phyloP scores from a whole-genome alignment of 2,329 filamentous ascomycete genomes.

The Clonostachys chloroleuca region DNA sequence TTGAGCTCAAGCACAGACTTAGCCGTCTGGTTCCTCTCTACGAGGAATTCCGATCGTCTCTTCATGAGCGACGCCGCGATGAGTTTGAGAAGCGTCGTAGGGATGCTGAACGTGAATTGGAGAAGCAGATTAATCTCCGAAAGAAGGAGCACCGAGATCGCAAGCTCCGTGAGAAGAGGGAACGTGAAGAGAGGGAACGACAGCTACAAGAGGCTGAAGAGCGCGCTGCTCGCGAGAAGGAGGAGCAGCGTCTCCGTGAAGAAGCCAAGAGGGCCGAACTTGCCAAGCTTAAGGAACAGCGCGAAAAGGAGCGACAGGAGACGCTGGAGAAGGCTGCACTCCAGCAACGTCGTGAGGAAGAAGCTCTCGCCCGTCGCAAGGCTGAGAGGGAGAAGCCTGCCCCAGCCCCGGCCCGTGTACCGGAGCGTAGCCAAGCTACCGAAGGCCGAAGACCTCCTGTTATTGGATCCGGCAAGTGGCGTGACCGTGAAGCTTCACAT shows the following conservation, averaged over 20 bases:
- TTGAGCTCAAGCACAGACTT: constrained; percentile 91
- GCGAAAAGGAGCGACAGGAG: constrained; percentile 66
- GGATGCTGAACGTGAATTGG: constrained; percentile 86
- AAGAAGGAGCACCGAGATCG: constrained; percentile 85
- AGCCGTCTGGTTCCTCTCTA: constrained; percentile 80
- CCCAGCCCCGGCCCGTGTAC: constrained; percentile 26
- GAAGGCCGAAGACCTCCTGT: constrained; percentile 21
- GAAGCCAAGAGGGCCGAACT: constrained; percentile 74
- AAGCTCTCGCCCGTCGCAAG: constrained; percentile 73
- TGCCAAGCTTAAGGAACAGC: constrained; percentile 61
- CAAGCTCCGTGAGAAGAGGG: constrained; percentile 75
- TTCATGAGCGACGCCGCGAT: constrained; percentile 84
- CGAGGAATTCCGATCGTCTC: constrained; percentile 74
- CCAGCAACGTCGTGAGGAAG: constrained; percentile 82
- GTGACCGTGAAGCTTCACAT: constrained; percentile 29
- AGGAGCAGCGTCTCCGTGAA: constrained; percentile 75
- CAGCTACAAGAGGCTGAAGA: constrained; percentile 81
- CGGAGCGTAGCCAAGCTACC: constrained; percentile 10
- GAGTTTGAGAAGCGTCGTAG: constrained; percentile 94
- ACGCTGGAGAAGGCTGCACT: constrained; percentile 57
- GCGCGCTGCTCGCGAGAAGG: constrained; percentile 73
- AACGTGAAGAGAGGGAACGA: constrained; percentile 80
- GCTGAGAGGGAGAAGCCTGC: constrained; percentile 53
- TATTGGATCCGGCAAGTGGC: constrained; percentile 34
- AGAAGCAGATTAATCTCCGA: constrained; percentile 83